Evolutionary conservation across 2,329 filamentous ascomycete genomes (phyloP).

Genomic region (Phialophora expanda): DNA sequence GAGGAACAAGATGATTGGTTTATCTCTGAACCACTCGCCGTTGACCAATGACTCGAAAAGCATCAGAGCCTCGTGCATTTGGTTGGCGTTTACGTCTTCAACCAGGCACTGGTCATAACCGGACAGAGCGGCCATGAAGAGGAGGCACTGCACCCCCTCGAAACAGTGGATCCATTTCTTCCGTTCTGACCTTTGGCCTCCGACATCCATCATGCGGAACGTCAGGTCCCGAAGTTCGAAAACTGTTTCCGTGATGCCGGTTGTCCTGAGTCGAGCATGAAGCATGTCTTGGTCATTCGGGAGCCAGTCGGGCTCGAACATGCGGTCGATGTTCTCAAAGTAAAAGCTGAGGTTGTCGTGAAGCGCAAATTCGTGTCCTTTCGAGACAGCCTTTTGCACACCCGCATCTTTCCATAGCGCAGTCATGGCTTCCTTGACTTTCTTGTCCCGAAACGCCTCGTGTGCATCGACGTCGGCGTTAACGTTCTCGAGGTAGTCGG

Average conservation of each 20-base stretch:
- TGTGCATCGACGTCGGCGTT: slow-evolving; percentile 77
- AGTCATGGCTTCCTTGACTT: slow-evolving; percentile 75
- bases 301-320: slow-evolving; percentile 78
- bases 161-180: slow-evolving; percentile 99
- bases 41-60: slow-evolving; percentile 85
- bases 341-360: slow-evolving; percentile 96
- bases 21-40: slow-evolving; percentile 83
- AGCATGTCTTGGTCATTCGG: slow-evolving; percentile 95
- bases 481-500: slow-evolving; percentile 76
- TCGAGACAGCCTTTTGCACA: slow-evolving; percentile 83
- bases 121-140: slow-evolving; percentile 94
- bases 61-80: slow-evolving; percentile 91
- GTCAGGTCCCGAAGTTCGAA: slow-evolving; percentile 91
- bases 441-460: slow-evolving; percentile 71
- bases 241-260: slow-evolving; percentile 92
- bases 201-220: slow-evolving; percentile 96
- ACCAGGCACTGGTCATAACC: slow-evolving; percentile 96
- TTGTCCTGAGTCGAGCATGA: slow-evolving; percentile 86
- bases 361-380: slow-evolving; percentile 94
- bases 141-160: slow-evolving; percentile 87
- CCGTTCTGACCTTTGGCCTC: slow-evolving; percentile 87
- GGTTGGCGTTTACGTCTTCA: slow-evolving; percentile 93
- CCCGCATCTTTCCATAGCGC: slow-evolving; percentile 81
- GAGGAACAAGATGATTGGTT: slow-evolving; percentile 80
- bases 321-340: slow-evolving; percentile 75